A percentile compares a stretch with the other conserved stretches of the same genome.
phyloP scores from a whole-genome alignment of 306 rosid species.

The Casuarina glauca region DNA sequence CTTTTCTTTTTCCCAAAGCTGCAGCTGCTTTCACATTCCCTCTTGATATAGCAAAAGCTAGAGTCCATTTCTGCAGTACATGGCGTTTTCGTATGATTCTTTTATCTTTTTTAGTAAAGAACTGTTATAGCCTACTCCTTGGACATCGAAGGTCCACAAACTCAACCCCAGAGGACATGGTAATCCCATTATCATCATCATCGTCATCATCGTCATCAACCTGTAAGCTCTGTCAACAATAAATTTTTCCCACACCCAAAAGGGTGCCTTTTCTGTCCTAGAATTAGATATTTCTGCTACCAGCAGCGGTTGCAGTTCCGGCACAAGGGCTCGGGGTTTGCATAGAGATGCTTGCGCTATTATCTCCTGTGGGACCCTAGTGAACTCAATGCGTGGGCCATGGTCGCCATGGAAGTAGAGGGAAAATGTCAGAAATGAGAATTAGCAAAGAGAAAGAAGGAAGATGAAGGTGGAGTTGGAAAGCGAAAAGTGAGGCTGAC shows the following conservation, averaged over 20 bases:
- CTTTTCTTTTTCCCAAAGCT: background rate
- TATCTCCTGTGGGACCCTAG: slow-evolving; percentile 18
- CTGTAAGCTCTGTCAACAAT: no score
- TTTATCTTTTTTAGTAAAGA: background rate
- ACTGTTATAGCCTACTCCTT: no score
- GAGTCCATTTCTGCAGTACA: background rate
- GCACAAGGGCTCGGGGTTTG: background rate
- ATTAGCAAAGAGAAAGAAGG: slow-evolving; percentile 9
- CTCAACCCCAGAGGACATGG: no score
- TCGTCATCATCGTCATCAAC: no score
- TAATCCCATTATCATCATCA: no score
- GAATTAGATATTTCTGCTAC: background rate
- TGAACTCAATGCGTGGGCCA: slow-evolving; percentile 30
- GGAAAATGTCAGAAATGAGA: slow-evolving; percentile 26
- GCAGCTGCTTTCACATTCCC: background rate
- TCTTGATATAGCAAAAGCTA: background rate
- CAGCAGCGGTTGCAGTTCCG: background rate
- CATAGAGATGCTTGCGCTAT: slow-evolving; percentile 38
- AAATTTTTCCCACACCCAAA: no score
- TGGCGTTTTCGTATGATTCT: background rate
- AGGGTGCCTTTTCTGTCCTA: background rate
- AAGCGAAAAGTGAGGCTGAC: slow-evolving; percentile 18
- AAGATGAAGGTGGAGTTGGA: background rate
- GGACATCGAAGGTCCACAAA: no score
- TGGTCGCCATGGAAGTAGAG: slow-evolving; percentile 17